Evolutionary conservation across 108 stramenopile genomes (phyloP).

Genomic region (Epipyxis sp.): DNA sequence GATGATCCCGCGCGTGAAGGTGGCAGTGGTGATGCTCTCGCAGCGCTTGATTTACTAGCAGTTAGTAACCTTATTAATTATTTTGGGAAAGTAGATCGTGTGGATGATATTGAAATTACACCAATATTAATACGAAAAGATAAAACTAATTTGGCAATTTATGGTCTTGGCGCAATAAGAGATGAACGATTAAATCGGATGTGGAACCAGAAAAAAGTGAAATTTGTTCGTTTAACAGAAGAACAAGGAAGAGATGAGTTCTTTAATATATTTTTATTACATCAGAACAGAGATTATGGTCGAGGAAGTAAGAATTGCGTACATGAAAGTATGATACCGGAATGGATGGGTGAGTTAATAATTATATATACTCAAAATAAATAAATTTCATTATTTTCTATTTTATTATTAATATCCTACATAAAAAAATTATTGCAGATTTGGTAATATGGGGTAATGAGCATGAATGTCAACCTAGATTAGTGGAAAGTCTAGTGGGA

Average conservation of each 20-base stretch:
- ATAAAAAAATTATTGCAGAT: slow-evolving; percentile 10
- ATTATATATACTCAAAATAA: background rate
- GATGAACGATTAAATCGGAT: slow-evolving; percentile 94
- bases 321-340: slow-evolving; percentile 93
- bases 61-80: slow-evolving; percentile 88
- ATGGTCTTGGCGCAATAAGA: slow-evolving; percentile 90
- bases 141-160: slow-evolving; percentile 76
- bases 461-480: slow-evolving; percentile 78
- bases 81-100: slow-evolving; percentile 81
- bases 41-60: slow-evolving; percentile 81
- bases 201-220: slow-evolving; percentile 80
- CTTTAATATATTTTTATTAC: slow-evolving; percentile 90
- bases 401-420: background rate
- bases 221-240: slow-evolving; percentile 45
- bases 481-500: slow-evolving; percentile 76
- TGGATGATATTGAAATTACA: slow-evolving; percentile 73
- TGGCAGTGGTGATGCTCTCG: slow-evolving; percentile 63
- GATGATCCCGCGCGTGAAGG: slow-evolving; percentile 88
- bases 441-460: slow-evolving; percentile 70
- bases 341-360: slow-evolving; percentile 77
- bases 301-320: slow-evolving; percentile 90
- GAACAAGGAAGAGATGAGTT: slow-evolving; percentile 42
- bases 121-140: slow-evolving; percentile 90
- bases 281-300: slow-evolving; percentile 94
- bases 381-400: no score